Conservation (phyloP, 192 early-diverging fungal genomes). For the Umbelopsis sp. region DNA sequence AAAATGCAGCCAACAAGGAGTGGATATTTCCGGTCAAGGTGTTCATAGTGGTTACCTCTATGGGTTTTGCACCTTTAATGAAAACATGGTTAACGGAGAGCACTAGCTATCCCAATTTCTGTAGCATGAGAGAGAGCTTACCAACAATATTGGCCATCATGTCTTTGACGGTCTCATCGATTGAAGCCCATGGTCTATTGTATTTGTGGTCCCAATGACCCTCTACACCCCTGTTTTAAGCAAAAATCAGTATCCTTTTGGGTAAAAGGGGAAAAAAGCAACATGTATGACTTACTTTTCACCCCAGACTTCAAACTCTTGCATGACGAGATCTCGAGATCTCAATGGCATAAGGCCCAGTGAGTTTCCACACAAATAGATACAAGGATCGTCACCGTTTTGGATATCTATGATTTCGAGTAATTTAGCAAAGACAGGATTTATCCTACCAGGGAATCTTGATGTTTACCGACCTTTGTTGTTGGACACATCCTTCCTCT, state of each 20-base stretch:
- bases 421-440: too few species aligned
- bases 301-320: constrained; percentile 94
- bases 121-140: constrained; percentile 24
- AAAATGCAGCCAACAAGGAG: constrained; percentile 90
- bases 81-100: not conserved
- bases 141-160: constrained; percentile 83
- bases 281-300: constrained; percentile 46
- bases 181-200: constrained; percentile 83
- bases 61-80: constrained; percentile 62
- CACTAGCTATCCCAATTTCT: not conserved
- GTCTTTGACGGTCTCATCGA: constrained; percentile 77
- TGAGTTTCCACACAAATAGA: constrained; percentile 96
- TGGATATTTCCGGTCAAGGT: constrained; percentile 93
- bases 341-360: constrained; percentile 84
- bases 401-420: not conserved
- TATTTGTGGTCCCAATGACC: constrained; percentile 88
- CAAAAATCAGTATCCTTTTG: not conserved
- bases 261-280: not conserved
- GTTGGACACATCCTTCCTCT: constrained; percentile 43
- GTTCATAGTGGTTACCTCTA: constrained; percentile 92
- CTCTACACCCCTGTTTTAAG: constrained; percentile 68
- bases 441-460: too few species aligned
- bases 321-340: constrained; percentile 65
- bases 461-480: not conserved
- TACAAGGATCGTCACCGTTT: constrained; percentile 45